A percentile compares a stretch with the other conserved stretches of the same genome.
phyloP scores from a whole-genome alignment of 805 yeast genomes.

The Phaffomyces antillensis region DNA sequence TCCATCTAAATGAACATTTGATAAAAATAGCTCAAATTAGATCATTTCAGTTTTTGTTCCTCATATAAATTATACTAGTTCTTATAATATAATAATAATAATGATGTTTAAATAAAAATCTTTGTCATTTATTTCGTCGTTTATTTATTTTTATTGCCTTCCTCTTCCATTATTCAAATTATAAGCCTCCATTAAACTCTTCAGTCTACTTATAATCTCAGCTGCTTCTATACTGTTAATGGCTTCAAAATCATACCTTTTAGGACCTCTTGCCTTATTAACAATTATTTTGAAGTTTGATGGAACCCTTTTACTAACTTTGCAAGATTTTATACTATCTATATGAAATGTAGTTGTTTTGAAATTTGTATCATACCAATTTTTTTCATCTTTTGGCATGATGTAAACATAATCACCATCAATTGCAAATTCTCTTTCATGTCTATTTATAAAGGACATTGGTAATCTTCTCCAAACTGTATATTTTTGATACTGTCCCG shows the following conservation, averaged over 20 bases:
- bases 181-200: slow-evolving; percentile 49
- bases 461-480: slow-evolving; percentile 86
- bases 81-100: too few relatives aligned
- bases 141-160: not conserved
- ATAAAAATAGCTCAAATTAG: too few relatives aligned
- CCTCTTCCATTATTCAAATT: slow-evolving; percentile 27
- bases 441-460: slow-evolving; percentile 70
- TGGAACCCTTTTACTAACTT: slow-evolving; percentile 71
- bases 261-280: slow-evolving; percentile 58
- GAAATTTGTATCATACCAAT: slow-evolving; percentile 58
- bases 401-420: slow-evolving; percentile 94
- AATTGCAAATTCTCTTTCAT: slow-evolving; percentile 76
- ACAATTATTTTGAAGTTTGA: slow-evolving; percentile 77
- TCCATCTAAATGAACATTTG: not conserved
- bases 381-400: slow-evolving; percentile 75
- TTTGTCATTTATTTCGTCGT: not conserved
- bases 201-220: slow-evolving; percentile 71
- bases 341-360: slow-evolving; percentile 86
- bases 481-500: slow-evolving; percentile 63
- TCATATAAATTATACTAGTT: too few relatives aligned
- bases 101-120: not conserved
- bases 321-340: slow-evolving; percentile 65
- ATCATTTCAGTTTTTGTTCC: too few relatives aligned
- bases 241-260: slow-evolving; percentile 86
- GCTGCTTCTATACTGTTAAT: slow-evolving; percentile 48